Conservation (phyloP, 768 basidiomycete species). For the Kwoniella europaea region DNA sequence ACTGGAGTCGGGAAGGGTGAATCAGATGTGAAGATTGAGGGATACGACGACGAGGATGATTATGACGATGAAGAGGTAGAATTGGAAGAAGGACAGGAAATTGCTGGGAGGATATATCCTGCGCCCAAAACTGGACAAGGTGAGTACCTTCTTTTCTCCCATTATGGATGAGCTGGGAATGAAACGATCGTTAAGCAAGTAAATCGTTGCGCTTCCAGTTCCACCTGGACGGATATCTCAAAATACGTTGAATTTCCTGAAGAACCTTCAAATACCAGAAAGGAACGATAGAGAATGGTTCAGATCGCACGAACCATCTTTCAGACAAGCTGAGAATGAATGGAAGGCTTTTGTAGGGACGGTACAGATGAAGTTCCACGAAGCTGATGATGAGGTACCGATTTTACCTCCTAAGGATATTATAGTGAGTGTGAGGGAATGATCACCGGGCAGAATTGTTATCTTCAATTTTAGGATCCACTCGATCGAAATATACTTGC, state of each 20-base stretch:
- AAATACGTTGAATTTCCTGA: slow-evolving; percentile 81
- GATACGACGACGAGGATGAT: slow-evolving; percentile 34
- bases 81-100: slow-evolving; percentile 55
- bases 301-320: slow-evolving; percentile 79
- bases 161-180: background rate
- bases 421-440: slow-evolving; percentile 62
- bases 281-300: slow-evolving; percentile 88
- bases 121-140: slow-evolving; percentile 84
- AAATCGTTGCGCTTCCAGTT: slow-evolving; percentile 61
- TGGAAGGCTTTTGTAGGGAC: slow-evolving; percentile 82
- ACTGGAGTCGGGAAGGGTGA: slow-evolving; percentile 3
- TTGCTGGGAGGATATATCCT: slow-evolving; percentile 70
- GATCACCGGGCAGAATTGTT: too few species aligned
- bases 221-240: slow-evolving; percentile 83
- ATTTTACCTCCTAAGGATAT: slow-evolving; percentile 88
- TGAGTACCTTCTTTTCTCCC: slow-evolving; percentile 51
- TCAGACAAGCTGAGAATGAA: slow-evolving; percentile 80
- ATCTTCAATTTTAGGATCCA: too few species aligned
- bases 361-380: slow-evolving; percentile 70
- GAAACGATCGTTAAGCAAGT: background rate
- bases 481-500: too few species aligned
- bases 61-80: slow-evolving; percentile 48
- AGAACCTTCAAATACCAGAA: slow-evolving; percentile 70
- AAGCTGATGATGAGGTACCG: slow-evolving; percentile 82
- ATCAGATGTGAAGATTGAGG: slow-evolving; percentile 21